Evolutionary conservation across 139 green algal genomes (phyloP).

Genomic region (Chlorella sp.): DNA sequence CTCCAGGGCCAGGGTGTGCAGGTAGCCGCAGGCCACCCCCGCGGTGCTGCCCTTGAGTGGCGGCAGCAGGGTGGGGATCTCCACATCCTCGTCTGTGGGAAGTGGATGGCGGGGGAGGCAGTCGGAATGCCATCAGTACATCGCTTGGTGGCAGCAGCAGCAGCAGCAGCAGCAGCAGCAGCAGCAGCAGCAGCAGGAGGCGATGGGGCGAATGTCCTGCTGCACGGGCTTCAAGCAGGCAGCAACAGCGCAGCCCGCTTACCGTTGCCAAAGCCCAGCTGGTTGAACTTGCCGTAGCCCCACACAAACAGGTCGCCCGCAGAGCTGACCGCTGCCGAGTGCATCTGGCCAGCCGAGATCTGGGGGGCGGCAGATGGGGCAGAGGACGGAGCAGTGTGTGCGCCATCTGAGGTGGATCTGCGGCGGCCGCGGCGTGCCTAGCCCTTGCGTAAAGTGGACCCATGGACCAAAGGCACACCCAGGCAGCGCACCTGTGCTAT

Average conservation of each 20-base stretch:
- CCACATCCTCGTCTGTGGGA: background rate
- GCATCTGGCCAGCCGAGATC: slow-evolving; percentile 53
- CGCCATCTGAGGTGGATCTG: too few relatives aligned
- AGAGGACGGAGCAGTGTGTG: background rate
- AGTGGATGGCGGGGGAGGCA: too few relatives aligned
- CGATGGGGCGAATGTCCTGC: too few relatives aligned
- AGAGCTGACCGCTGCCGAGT: slow-evolving; percentile 42
- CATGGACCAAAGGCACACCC: too few relatives aligned
- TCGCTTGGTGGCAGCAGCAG: too few relatives aligned
- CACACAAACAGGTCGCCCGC: slow-evolving; percentile 33
- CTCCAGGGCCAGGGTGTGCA: slow-evolving; percentile 46
- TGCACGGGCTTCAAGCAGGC: too few relatives aligned
- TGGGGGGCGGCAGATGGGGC: background rate
- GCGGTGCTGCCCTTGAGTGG: slow-evolving; percentile 5
- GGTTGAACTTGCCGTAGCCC: slow-evolving; percentile 45
- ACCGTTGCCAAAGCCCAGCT: slow-evolving; percentile 9
- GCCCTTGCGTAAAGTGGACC: too few relatives aligned
- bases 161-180: too few relatives aligned
- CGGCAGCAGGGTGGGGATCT: background rate
- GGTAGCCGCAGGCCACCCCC: slow-evolving; percentile 42
- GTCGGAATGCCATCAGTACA: too few relatives aligned
- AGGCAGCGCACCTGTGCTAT: slow-evolving; percentile 14
- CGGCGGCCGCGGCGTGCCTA: too few relatives aligned
- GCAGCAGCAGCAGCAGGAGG: too few relatives aligned
- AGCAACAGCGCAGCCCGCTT: too few relatives aligned